Base-by-base conservation (phyloP, 1,139 yeast genomes). In the Lodderomyces orthopsilosis region DNA sequence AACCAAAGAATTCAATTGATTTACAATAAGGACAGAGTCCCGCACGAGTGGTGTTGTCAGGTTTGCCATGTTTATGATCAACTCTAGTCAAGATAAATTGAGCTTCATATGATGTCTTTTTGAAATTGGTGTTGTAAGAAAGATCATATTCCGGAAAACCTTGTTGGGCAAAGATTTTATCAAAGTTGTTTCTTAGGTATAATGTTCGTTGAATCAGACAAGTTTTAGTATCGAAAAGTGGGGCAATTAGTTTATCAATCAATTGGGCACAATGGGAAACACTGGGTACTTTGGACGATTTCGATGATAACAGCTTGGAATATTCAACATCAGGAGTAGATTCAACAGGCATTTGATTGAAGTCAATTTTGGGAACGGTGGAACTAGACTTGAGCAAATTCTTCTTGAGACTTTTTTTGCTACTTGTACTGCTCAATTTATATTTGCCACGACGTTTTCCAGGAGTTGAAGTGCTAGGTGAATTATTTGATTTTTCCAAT, bases 11-110 rank as follows among this genome's bases (percentile, higher is more conserved):
- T 45, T 58, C 61, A 22, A 64, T 59, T 27, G 52, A 51, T 33
- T 55, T 55, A 43, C 70, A 66, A 43, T 62, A 66, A 0, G 69
- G 63, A 53, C 70, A 66, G 42, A 63, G 46, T 32, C 70, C 71
- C 38, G 68, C 46, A 2, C 53, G 41, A 3, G 53, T 50, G 13
- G 53, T 47, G 35, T 48, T 50, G 41, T 50, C 53, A 3, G 52
- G 48, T 37, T 47, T 44, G 4, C 52, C 48, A 26, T 22, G 33
- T 18, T 32, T 26, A 12, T 22, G 13, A 28, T 45, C 47, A n/a
- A 47, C 40, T 34, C 42, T 48, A 2, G 53, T 50, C 41, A 50
- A 43, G 22, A 50, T 49, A 32, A 46, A 50, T 41, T 50, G 52
- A 2, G 53, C 44, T 39, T 50, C 53, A 37, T 50, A 50, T 14